Base-by-base conservation (phyloP, 371 early-diverging fungal species). In the Lichtheimia corymbifera region DNA sequence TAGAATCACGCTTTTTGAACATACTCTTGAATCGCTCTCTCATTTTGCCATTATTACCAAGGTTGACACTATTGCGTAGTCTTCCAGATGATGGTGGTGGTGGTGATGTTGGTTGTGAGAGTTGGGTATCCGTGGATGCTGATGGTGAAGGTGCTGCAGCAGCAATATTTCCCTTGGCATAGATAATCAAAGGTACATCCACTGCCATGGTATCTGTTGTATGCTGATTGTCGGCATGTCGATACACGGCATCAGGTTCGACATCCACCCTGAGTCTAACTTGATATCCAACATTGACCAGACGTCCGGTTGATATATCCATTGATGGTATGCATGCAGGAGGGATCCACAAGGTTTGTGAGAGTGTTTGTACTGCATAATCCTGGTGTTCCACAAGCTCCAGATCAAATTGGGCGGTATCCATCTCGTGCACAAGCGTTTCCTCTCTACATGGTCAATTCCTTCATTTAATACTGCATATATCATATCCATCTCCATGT, bases 11-110 rank as follows among this genome's bases (percentile, higher is more conserved):
- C 11, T 35, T 35, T 35, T 35, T 35, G 28, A 54, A 54, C 54
- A 54, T 54, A 20, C 54, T 41, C 15, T 54, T 54, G 41, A 54
- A 40, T 40, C 54, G 35, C 12, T 40, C 40, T 11, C 17, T 40
- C 54, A 54, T 41, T 20, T 14, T 54, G 54, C 22, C 22, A 35
- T 4, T 54, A 3, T 41, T 15, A 15, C 35, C 35, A 18, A 9
- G 17, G 40, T 25, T 56, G 27, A 20, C 24, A 25, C 25, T 42
- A 13, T 45, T 44, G 45, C 54, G 40, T 25, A 45, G 11, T 7
- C 47, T 47, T n/a, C 18, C 47, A 7, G 47, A 18, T 47, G 47
- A 22, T 22, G 47, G 17, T 22, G 22, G 1, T 47, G 47, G 45
- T 18, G 15, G 2, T 47, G 47, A 9, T 9, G 11, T 35, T 9